Evolutionary conservation across 1,139 yeast genomes (phyloP), one percentile per base, ranked within the genome.

Genomic region (Candida gigantensis): DNA sequence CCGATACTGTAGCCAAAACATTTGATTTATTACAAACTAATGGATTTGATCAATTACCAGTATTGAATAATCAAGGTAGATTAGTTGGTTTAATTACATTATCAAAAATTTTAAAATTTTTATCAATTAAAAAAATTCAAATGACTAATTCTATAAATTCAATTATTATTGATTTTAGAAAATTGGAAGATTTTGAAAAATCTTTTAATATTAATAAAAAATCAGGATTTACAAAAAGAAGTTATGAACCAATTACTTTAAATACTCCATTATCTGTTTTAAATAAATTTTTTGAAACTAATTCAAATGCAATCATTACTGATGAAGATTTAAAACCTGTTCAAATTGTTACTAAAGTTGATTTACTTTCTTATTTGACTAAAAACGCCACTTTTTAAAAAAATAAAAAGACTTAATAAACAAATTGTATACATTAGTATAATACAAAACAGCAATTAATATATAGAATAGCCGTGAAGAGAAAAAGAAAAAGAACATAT

Each of bases 21-120:
- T 81, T 86, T 55, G 79, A 81, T 50, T 71, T 84, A 46, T 70
- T 87, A 55, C 85, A 81, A 53, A 74, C 78, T 42, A 84, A 86
- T 57, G 92, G 89, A 3, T 87, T 86, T 52, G 96, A 87, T 58
- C 96, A 87, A 62, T 70, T 86, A 47, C 95, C 96, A 21, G 95
- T 86, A 3, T 74, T 86, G 50, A 75, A 68, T 42, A 62, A 67
- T 35, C 43, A 58, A 11, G 87, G 85, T 24, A 79, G 81, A 52
- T 72, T 87, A 45, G 73, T 83, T 44, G 95, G 95, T 39, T 69
- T 87, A 47, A 83, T 85, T 32, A 87, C 95, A 4, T 72, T 87
- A 47, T 85, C 94, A 14, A 80, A 80, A 56, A 69, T 87, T 47
- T 71, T 87, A 54, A 81, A 84, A 51, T 73, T 76, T 28, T 69